Percentiles rank a stretch among this genome's conserved stretches.
Evolutionary conservation across 305 asterid species (phyloP).

Genomic region (Petunia hybrid): DNA sequence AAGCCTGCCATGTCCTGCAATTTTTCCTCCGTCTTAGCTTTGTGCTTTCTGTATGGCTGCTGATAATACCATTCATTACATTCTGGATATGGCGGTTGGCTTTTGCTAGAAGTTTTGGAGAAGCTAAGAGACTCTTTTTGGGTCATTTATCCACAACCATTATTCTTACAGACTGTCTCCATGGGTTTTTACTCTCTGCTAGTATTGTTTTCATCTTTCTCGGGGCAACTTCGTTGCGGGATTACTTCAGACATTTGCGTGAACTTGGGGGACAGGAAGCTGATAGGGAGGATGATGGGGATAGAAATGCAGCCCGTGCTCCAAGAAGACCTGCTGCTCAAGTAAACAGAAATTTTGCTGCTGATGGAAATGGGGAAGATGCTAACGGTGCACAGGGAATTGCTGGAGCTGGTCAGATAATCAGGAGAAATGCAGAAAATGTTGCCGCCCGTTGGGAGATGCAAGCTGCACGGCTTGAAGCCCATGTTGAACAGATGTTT

Average conservation of each 20-base stretch:
- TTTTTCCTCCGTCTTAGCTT: conserved; percentile 92
- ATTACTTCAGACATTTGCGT: conserved; percentile 87
- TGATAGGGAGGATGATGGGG: conserved; percentile 94
- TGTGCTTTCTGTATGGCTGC: conserved; percentile 97
- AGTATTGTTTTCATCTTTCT: conserved; percentile 96
- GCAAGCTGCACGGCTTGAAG: conserved; percentile 98
- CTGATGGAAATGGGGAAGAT: conserved; percentile 84
- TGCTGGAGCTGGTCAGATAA: conserved; percentile 93
- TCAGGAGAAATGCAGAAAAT: conserved; percentile 94
- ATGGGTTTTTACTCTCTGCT: conserved; percentile 96
- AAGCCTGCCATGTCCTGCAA: conserved; percentile 90
- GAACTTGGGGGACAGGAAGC: conserved; percentile 98
- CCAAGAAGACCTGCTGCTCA: conserved; percentile 87
- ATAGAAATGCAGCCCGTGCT: conserved; percentile 90
- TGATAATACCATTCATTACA: conserved; percentile 92
- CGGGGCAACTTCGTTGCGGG: conserved; percentile 97
- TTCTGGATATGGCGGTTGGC: conserved; percentile 99
- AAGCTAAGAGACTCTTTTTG: conserved; percentile 88
- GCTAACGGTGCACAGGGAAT: conserved; percentile 84
- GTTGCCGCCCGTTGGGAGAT: conserved; percentile 98
- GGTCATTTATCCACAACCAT: conserved; percentile 86
- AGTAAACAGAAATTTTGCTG: conserved; percentile 72
- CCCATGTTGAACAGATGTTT: conserved; percentile 98
- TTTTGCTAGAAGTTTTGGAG: conserved; percentile 89
- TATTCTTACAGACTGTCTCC: conserved; percentile 93